Evolutionary conservation across 176 grass and related monocot genomes (phyloP).

Genomic region (Rhynchospora tenuis): DNA sequence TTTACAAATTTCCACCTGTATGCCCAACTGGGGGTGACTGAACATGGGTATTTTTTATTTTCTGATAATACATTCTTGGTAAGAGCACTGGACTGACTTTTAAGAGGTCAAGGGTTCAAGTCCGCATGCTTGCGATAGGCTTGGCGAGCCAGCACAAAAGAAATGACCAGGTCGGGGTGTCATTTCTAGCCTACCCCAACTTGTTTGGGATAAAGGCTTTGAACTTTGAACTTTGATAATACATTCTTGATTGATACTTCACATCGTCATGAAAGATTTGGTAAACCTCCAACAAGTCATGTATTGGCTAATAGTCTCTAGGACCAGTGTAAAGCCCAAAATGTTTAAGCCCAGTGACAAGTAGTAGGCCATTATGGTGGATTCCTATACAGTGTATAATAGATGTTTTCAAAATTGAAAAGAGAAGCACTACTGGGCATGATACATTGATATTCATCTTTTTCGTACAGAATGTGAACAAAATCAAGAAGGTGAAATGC

Average conservation of each 20-base stretch:
- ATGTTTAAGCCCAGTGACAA: background rate
- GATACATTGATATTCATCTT: background rate
- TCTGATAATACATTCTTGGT: background rate
- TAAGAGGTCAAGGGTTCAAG: too few relatives aligned
- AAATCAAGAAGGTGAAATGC: conserved; percentile 98
- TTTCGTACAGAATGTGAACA: conserved; percentile 79
- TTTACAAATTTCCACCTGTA: background rate
- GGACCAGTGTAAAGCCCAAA: background rate
- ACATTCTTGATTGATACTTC: background rate
- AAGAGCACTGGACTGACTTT: too few relatives aligned
- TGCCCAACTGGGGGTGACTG: background rate
- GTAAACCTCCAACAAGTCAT: background rate
- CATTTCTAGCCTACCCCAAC: too few relatives aligned
- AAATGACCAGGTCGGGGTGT: too few relatives aligned
- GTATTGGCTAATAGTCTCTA: background rate
- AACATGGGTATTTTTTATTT: background rate
- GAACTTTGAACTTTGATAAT: too few relatives aligned
- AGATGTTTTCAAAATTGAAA: background rate
- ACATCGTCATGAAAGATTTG: background rate
- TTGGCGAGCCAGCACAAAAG: too few relatives aligned
- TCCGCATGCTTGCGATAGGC: too few relatives aligned
- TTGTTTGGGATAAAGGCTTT: too few relatives aligned
- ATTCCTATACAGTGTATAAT: background rate
- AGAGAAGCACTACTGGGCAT: background rate
- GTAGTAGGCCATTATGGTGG: background rate